Evolutionary conservation across 805 yeast species (phyloP).

Genomic region (Ogataea ramenticola): DNA sequence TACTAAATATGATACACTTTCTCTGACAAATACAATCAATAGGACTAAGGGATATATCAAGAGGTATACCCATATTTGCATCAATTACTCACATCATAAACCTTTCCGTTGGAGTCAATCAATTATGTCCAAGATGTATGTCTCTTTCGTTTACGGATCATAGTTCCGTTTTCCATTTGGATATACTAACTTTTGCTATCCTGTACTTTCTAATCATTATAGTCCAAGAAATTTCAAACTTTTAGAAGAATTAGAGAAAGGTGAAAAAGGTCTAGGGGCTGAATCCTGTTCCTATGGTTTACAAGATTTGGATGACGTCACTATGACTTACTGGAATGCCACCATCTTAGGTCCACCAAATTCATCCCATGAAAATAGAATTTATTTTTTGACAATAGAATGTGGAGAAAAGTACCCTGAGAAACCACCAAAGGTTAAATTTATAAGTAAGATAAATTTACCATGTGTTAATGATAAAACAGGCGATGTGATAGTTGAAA

Average conservation of each 20-base stretch:
- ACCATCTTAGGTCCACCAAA: constrained; percentile 94
- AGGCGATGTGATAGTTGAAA: constrained; percentile 47
- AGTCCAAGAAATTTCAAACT: constrained; percentile 93
- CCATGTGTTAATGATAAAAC: constrained; percentile 74
- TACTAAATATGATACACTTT: too few relatives aligned
- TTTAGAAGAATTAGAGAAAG: constrained; percentile 93
- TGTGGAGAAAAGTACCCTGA: constrained; percentile 88
- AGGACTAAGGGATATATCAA: too few relatives aligned
- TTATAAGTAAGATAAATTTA: constrained; percentile 77
- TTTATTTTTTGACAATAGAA: constrained; percentile 72
- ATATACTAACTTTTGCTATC: constrained; percentile 16
- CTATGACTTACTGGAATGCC: constrained; percentile 96
- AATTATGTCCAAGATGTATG: constrained; percentile 21
- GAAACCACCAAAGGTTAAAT: constrained; percentile 75
- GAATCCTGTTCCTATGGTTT: constrained; percentile 96
- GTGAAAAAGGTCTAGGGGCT: constrained; percentile 95
- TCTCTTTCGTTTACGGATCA: neutral
- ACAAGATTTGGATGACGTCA: constrained; percentile 81
- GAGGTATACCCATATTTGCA: too few relatives aligned
- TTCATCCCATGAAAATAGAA: constrained; percentile 81
- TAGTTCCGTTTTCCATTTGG: neutral
- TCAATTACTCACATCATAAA: constrained; percentile 5
- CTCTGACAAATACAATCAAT: too few relatives aligned
- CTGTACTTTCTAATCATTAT: neutral
- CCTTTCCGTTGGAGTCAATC: neutral